Evolutionary conservation across 2,329 filamentous ascomycete species (phyloP).

Genomic region (Fusarium sterilihyphosum): DNA sequence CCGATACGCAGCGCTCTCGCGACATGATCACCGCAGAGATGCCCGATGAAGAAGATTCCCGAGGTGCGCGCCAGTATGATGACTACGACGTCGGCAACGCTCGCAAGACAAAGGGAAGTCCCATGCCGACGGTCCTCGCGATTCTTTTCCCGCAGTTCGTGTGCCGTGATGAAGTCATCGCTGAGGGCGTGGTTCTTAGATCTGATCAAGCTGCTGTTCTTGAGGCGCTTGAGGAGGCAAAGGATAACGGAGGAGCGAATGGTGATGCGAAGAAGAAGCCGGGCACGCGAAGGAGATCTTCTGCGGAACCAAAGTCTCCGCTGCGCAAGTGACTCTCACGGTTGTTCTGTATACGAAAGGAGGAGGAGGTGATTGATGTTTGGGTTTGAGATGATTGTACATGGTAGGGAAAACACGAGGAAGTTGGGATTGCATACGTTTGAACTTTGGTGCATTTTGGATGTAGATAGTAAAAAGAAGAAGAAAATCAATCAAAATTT

Average conservation of each 20-base stretch:
- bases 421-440: background rate
- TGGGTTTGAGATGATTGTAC: background rate
- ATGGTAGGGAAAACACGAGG: background rate
- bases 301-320: constrained; percentile 23
- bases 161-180: constrained; percentile 36
- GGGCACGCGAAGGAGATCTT: constrained; percentile 12
- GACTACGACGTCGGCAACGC: constrained; percentile 29
- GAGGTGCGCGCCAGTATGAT: constrained; percentile 30
- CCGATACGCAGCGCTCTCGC: constrained; percentile 37
- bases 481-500: no score
- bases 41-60: constrained; percentile 35
- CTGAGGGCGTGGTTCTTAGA: constrained; percentile 40
- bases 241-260: constrained; percentile 8
- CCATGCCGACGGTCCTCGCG: constrained; percentile 13
- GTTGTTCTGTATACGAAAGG: background rate
- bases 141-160: constrained; percentile 43
- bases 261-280: constrained; percentile 27
- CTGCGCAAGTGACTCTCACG: constrained; percentile 9
- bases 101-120: constrained; percentile 5
- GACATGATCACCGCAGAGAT: constrained; percentile 40
- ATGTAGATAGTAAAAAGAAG: background rate
- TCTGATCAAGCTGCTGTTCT: constrained; percentile 35
- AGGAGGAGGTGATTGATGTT: background rate
- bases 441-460: background rate
- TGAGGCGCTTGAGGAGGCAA: constrained; percentile 27